phyloP scores from a whole-genome alignment of 2,329 filamentous ascomycete species.

The Graphilbum fragrans region DNA sequence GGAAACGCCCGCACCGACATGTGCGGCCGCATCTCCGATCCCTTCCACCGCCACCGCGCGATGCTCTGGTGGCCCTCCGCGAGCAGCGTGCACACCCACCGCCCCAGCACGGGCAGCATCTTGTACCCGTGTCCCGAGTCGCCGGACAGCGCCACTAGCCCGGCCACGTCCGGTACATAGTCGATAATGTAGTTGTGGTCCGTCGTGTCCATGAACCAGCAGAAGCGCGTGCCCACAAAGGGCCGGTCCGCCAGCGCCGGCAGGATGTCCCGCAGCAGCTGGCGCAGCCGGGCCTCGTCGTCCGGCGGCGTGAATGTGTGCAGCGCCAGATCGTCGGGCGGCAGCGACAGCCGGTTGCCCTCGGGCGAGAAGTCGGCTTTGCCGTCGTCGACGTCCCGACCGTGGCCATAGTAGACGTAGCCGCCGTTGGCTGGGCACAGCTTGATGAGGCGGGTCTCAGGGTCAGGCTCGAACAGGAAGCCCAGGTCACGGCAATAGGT shows the following conservation, averaged over 20 bases:
- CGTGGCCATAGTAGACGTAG: constrained; percentile 31
- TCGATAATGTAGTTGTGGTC: constrained; percentile 51
- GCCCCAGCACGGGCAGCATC: too few species aligned
- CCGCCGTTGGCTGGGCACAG: constrained; percentile 46
- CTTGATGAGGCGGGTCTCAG: constrained; percentile 43
- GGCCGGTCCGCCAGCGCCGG: constrained; percentile 40
- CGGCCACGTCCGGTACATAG: too few species aligned
- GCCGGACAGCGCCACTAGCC: too few species aligned
- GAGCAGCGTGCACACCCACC: too few species aligned
- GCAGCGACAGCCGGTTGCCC: not conserved
- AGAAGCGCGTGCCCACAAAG: constrained; percentile 40
- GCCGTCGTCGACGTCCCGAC: not conserved
- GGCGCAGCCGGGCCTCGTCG: constrained; percentile 39
- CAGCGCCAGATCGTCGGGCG: constrained; percentile 33
- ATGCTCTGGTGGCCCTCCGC: too few species aligned
- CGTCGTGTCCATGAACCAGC: constrained; percentile 50
- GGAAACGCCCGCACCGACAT: too few species aligned
- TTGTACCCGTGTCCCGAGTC: too few species aligned
- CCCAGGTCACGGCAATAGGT: constrained; percentile 48
- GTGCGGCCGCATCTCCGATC: too few species aligned
- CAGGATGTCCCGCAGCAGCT: constrained; percentile 37
- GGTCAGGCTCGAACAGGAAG: constrained; percentile 54
- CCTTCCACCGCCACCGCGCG: too few species aligned
- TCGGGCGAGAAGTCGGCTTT: too few species aligned
- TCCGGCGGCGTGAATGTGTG: constrained; percentile 27